Base-by-base conservation (phyloP, 176 grass and related monocot genomes). In the Poa annua region DNA sequence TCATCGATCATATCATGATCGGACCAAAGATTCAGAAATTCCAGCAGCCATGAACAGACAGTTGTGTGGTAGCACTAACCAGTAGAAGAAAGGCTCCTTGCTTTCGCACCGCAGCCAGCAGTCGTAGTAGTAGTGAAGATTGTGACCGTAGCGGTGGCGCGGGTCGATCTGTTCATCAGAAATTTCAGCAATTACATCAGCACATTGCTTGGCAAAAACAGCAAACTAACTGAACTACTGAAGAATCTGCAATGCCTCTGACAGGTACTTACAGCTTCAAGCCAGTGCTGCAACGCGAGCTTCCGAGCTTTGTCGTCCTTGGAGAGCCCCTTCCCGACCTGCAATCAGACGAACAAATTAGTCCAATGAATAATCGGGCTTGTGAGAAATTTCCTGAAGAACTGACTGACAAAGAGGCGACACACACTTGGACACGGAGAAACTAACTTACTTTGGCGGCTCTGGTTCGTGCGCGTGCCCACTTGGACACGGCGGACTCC, bases 41-140 rank as follows among this genome's bases (percentile, higher is more conserved):
- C 3, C 3, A 79, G 20, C 49, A 11, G 5, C 1, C 49, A 60
- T 25, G 16, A 29, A 10, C 13, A 64, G 32, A 10, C 11, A 79
- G 73, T 51, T 25, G 62, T 19, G 5, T 26, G 33, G 34, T 51
- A 71, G 42, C 26, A 74, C 75, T 55, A 48, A 98, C 96, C 96
- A 99, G 85, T 99, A 99, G 79, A 99, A 99, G 85, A 99, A 99
- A 1, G 96, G 93, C 36, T 99, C 91, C 80, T 90, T 99, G 93
- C 96, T 96, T 47, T 99, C 87, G 19, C 87, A 94, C 26, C 47
- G 70, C 65, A 96, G 84, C 96, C 96, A 99, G 80, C 83, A 89
- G 62, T 96, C 93, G 45, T 99, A 99, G 80, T 99, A 99, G 67
- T 87, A 96, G 66, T 90, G 93, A 15, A 99, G 93, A 62, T 96